These are phyloP conservation scores for Penicillium longicatenatum DNA, from an alignment of 495 filamentous ascomycete species.

Conservation along the genomic window DNA sequence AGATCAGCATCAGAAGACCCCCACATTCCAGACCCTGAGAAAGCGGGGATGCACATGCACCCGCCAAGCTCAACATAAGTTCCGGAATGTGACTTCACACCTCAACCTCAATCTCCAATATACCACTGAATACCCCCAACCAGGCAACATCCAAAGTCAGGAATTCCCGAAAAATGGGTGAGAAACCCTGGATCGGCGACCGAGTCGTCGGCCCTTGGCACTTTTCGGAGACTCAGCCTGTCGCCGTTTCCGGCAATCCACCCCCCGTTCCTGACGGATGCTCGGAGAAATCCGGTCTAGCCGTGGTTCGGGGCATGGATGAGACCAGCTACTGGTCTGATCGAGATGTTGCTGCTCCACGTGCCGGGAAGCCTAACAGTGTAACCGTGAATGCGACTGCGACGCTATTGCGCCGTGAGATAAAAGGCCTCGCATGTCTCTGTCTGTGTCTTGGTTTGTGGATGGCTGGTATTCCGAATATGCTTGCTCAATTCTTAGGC, in stretches of 20 bases:
- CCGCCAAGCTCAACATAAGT: background rate
- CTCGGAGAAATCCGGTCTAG: background rate
- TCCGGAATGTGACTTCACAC: background rate
- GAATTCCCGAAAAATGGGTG: background rate
- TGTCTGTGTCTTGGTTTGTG: background rate
- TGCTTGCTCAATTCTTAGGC: background rate
- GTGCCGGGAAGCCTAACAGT: background rate
- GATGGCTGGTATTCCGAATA: background rate
- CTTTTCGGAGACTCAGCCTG: background rate
- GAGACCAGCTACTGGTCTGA: background rate
- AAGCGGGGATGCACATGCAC: background rate
- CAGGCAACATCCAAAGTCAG: background rate
- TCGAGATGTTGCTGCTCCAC: background rate
- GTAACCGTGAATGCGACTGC: background rate
- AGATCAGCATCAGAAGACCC: background rate
- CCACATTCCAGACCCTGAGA: constrained; percentile 1
- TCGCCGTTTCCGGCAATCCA: background rate
- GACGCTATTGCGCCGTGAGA: background rate
- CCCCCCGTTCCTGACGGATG: background rate
- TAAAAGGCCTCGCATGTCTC: constrained; percentile 3
- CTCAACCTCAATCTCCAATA: background rate
- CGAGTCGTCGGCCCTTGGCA: background rate
- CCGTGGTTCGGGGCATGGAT: background rate
- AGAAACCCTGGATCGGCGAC: background rate
- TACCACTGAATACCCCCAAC: background rate